Evolutionary conservation across 208 protist species (phyloP).

Genomic region (Porcisia hertigi): DNA sequence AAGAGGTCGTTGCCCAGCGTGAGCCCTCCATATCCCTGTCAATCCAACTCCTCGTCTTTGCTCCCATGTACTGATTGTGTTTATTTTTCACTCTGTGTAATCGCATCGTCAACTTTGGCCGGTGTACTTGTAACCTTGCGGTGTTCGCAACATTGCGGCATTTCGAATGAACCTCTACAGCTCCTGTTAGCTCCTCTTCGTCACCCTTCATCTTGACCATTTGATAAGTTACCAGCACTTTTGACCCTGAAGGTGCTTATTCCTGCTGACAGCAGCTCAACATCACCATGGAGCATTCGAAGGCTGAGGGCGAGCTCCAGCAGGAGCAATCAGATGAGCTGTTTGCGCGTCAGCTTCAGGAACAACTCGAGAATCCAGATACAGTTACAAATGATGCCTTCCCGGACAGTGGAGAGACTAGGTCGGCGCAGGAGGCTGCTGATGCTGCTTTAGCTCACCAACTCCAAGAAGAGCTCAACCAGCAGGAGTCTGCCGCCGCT

Average conservation of each 20-base stretch:
- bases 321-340: conserved; percentile 64
- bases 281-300: conserved; percentile 29
- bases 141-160: not conserved
- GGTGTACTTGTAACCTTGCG: not conserved
- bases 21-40: too few relatives aligned
- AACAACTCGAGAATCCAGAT: conserved; percentile 43
- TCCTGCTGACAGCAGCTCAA: not conserved
- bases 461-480: conserved; percentile 37
- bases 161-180: not conserved
- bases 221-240: too few relatives aligned
- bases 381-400: not conserved
- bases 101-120: not conserved
- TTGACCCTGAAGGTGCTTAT: not conserved
- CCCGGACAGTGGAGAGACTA: not conserved
- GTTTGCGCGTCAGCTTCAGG: conserved; percentile 62
- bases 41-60: too few relatives aligned
- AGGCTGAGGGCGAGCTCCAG: conserved; percentile 36
- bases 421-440: conserved; percentile 21
- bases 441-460: conserved; percentile 34
- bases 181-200: not conserved
- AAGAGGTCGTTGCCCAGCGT: too few relatives aligned
- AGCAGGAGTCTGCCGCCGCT: conserved; percentile 17
- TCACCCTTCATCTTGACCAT: too few relatives aligned
- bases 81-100: not conserved
- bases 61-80: too few relatives aligned